phyloP scores from a whole-genome alignment of 1,284 basidiomycete genomes.

The Trametes hirsuta region DNA sequence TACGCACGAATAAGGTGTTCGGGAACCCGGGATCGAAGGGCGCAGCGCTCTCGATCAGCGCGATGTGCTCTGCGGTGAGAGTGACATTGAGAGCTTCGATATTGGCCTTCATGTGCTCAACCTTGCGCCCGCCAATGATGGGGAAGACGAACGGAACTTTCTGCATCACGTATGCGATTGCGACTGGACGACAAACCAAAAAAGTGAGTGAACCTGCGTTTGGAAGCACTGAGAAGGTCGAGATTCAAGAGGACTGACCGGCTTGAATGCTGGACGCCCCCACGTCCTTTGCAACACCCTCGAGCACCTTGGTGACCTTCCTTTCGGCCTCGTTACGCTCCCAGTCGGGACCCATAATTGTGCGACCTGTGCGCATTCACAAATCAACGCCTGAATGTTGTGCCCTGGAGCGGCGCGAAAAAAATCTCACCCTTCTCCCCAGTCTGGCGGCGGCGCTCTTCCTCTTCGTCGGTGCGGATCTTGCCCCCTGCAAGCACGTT shows the following conservation, averaged over 20 bases:
- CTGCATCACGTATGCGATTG: no score
- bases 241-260: neutral
- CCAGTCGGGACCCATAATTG: neutral
- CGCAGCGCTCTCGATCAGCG: no score
- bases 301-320: neutral
- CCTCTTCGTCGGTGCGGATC: conserved; percentile 48
- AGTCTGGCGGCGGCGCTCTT: conserved; percentile 40
- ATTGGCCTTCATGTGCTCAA: no score
- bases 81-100: no score
- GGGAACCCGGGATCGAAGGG: no score
- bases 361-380: neutral
- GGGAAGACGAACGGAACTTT: no score
- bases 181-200: no score
- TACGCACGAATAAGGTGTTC: no score
- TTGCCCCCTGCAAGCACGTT: conserved; percentile 30
- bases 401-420: neutral
- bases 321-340: neutral
- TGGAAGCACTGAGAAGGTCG: no score
- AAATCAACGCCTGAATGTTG: neutral
- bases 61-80: no score
- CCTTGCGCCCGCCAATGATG: no score
- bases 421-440: conserved; percentile 29
- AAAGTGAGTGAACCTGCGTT: no score
- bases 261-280: neutral
- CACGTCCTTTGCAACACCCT: neutral